Evolutionary conservation across 2,329 filamentous ascomycete genomes (phyloP), one percentile per base, ranked within the genome.

Genomic region (Didymella keratinophila): DNA sequence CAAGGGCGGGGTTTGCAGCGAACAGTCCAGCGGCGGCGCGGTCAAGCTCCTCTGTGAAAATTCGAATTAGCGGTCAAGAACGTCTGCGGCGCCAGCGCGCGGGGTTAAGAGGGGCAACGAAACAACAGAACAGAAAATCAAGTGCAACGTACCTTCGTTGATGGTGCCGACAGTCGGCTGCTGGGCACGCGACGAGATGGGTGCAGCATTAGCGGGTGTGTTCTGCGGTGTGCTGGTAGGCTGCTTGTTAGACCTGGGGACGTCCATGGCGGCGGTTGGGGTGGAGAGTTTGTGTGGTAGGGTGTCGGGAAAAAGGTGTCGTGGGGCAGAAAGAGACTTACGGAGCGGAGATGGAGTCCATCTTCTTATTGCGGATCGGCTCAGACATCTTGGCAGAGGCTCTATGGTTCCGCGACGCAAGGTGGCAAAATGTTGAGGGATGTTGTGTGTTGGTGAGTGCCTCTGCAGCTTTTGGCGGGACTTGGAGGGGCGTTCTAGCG

Each of bases 131-230:
- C 18, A 16, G 32, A 58, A 58, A 58, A 52, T 21, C 44, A 44
- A 44, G 25, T 58, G 57, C 66, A 46, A 73, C 74, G 79, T 82
- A 98, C 95, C 95, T 88, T 99, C 95, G 80, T 94, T 95, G 83
- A 99, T 98, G 80, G 92, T 97, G 68, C 92, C 84, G 64, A 99
- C 89, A 68, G 90, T 92, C 63, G 95, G 95, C 82, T 97, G 92
- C 82, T 97, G 93, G 70, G 96, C 95, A 80, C 95, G 94, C 63
- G 94, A 98, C 52, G 93, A 96, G 81, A 99, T 98, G 67, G 95
- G 95, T 69, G 96, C 95, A 83, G 94, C 93, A 81, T 88, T 93
- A 68, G 92, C 90, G 69, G 95, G 95, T 56, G 95, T 99, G 84
- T 99, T 99, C 82, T 99, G 95, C 75, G 95, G 95, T 76, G 95